Evolutionary conservation across 148 eudicot species (phyloP), one percentile per base, ranked within the genome.

Genomic region (Hydrangea macrophylla): DNA sequence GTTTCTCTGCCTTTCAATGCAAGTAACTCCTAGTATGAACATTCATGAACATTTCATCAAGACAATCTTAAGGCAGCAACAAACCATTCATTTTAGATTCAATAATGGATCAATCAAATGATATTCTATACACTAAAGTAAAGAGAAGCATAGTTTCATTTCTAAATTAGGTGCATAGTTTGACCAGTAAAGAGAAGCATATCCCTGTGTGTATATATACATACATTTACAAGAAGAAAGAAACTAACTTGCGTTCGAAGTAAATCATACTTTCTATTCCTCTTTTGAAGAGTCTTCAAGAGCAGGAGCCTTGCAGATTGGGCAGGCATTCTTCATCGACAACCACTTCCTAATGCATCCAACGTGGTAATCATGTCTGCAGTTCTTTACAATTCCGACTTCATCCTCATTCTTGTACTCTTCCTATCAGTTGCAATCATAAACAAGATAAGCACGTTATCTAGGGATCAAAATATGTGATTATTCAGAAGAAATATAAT

Each of bases 221-320:
- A 42, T 31, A 32, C 42, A 53, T 35, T 35, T 35, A 35, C 39
- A 35, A 8, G 39, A 36, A 67, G 15, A 55, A 17, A 48, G 13
- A 36, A 55, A 65, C 44, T 42, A 65, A 12, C 37, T 50, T 24
- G 50, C 50, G 55, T 55, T 9, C 32, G 37, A 32, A 55, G 51
- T 2, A 67, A 73, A 60, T 51, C 26, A 28, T 9, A 31, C 22
- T 23, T 20, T 45, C n/a, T n/a, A 66, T 36, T 60, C 55, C 45
- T 67, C 50, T 7, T 20, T 35, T 3, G 1, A 66, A 40, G 39
- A 26, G 27, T 57, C 64, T 15, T 17, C 25, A 59, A 58, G 55
- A 27, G 66, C 66, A 66, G 76, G 65, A 27, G 66, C 75, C 69
- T 77, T 77, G 69, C 80, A 77, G 48, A 77, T 56, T 11, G 80